These are phyloP conservation scores for Suillus paluster DNA, from an alignment of 768 basidiomycete genomes.

Conservation along the genomic window DNA sequence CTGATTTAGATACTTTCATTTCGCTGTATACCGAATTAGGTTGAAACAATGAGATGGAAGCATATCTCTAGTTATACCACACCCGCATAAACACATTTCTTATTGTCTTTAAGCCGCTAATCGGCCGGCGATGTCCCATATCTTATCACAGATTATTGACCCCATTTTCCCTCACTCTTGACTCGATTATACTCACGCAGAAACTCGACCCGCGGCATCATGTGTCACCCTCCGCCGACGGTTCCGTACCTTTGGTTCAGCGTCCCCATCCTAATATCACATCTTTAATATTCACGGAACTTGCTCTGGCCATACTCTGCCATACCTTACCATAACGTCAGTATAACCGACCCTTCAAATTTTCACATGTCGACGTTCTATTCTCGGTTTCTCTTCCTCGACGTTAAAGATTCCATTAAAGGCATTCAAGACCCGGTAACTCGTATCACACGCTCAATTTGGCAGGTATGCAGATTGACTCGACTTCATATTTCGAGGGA, in stretches of 20 bases:
- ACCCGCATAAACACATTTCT: conserved; percentile 43
- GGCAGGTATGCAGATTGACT: conserved; percentile 5
- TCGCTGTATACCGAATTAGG: conserved; percentile 26
- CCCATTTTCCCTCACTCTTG: conserved; percentile 34
- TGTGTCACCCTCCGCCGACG: conserved; percentile 35
- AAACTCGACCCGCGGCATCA: conserved; percentile 37
- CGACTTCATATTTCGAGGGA: conserved; percentile 7
- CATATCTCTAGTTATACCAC: conserved; percentile 38
- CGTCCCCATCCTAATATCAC: conserved; percentile 14
- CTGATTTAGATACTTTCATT: conserved; percentile 19
- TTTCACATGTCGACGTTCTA: conserved; percentile 9
- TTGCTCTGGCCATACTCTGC: conserved; percentile 20
- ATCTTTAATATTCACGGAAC: conserved; percentile 11
- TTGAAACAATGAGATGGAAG: conserved; percentile 38
- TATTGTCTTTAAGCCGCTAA: conserved; percentile 51
- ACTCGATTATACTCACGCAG: conserved; percentile 37
- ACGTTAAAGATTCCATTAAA: conserved; percentile 33
- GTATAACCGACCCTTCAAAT: neutral
- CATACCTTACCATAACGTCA: too few species aligned
- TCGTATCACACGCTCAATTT: neutral
- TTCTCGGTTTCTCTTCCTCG: conserved; percentile 3
- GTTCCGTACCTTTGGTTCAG: conserved; percentile 26
- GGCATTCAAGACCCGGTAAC: conserved; percentile 24
- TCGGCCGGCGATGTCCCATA: conserved; percentile 44
- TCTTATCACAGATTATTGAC: conserved; percentile 38